These are phyloP conservation scores for Fusarium nanum DNA, from an alignment of 2,329 filamentous ascomycete species.

Conservation along the genomic window DNA sequence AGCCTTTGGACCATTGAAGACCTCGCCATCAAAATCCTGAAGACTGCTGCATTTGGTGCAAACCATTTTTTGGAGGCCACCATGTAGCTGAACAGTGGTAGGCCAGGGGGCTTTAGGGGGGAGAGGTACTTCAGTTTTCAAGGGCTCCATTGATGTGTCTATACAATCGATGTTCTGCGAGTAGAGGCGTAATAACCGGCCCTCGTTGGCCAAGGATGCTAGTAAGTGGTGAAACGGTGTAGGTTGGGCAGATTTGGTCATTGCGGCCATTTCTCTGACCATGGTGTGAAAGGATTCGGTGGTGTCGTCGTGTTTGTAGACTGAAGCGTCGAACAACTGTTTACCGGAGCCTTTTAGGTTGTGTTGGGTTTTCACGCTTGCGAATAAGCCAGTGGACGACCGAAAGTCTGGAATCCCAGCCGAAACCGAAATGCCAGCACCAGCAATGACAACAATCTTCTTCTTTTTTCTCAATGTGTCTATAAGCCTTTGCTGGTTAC, in stretches of 20 bases:
- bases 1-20: constrained; percentile 87
- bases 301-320: constrained; percentile 91
- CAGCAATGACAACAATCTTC: constrained; percentile 96
- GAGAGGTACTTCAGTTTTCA: constrained; percentile 84
- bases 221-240: constrained; percentile 94
- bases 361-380: constrained; percentile 84
- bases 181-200: constrained; percentile 88
- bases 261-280: constrained; percentile 87
- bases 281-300: constrained; percentile 95
- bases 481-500: constrained; percentile 76
- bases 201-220: constrained; percentile 88
- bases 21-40: constrained; percentile 77
- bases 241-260: constrained; percentile 81
- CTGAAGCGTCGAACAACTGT: constrained; percentile 95
- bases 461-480: constrained; percentile 85
- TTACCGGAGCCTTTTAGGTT: constrained; percentile 92
- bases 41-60: constrained; percentile 91
- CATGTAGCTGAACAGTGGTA: constrained; percentile 90
- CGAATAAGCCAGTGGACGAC: constrained; percentile 90
- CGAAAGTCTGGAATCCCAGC: constrained; percentile 98
- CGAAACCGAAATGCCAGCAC: constrained; percentile 95
- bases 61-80: constrained; percentile 94
- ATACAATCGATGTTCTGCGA: constrained; percentile 98
- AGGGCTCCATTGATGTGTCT: constrained; percentile 83
- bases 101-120: constrained; percentile 91